Evolutionary conservation across 805 yeast species (phyloP), one percentile per base, ranked within the genome.

Genomic region (Sugiyamaella smithiae): DNA sequence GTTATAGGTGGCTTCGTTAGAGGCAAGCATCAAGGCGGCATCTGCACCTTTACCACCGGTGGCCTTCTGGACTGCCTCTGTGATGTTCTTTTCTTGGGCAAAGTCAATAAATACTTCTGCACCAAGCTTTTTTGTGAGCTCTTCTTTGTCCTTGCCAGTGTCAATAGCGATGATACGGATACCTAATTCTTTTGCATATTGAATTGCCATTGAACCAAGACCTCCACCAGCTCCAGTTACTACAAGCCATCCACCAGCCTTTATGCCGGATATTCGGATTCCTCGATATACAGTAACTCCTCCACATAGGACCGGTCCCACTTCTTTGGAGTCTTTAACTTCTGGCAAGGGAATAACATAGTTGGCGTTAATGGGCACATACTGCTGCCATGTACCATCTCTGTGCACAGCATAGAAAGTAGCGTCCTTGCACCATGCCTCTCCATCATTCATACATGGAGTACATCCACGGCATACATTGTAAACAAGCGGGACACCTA

Each of bases 221-320:
- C 89, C 89, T 66, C 89, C 88, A 62, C 82, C 88, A 47, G 88
- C 88, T 68, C 90, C 90, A 51, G 85, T 78, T 58, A 84, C 70
- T 58, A 85, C 84, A 51, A 84, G 83, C 86, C 87, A 83, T 60
- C 84, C 77, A 58, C 88, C 89, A 51, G 88, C 79, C 52, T 58
- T 65, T 62, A 83, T 72, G 50, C 77, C 78, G 47, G 95, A 87
- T 37, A 87, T 84, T 76, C 86, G 86, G 66, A 87, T 74, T 38
- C 95, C 96, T 75, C 86, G 86, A 82, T 87, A 88, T 50, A 85
- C 95, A 36, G 96, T 87, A 68, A 88, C 81, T 70, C 96, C 96
- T 31, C 95, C 96, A 73, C 96, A 87, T 62, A 88, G 77, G 64
- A 87, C 80, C 59, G 96, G 95, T 9, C 95, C 82, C 53, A 80